These are phyloP conservation scores for Fusarium siculi DNA, from an alignment of 2,329 filamentous ascomycete genomes.

Conservation along the genomic window DNA sequence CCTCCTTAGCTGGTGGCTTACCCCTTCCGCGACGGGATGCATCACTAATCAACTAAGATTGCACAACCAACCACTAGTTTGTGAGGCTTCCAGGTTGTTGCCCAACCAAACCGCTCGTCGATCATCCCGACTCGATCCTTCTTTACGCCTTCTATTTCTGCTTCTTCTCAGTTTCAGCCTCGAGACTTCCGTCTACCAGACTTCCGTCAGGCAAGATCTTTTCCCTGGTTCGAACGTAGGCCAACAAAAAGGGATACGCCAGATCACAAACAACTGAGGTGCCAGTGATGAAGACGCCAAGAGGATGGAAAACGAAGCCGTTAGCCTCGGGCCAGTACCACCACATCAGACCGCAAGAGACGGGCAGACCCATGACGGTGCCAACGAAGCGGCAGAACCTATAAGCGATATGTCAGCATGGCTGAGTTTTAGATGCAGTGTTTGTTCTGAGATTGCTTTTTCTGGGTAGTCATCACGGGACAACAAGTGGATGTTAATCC, in stretches of 20 bases:
- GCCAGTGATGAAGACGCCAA: conserved; percentile 55
- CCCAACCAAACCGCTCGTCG: not conserved
- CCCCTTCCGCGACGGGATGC: not conserved
- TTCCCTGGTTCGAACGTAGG: conserved; percentile 53
- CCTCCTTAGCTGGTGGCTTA: not conserved
- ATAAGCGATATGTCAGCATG: conserved; percentile 24
- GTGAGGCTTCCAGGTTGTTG: not conserved
- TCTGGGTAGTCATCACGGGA: not conserved
- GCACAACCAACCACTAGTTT: not conserved
- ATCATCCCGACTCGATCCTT: not conserved
- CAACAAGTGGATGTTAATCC: not conserved
- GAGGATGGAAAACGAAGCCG: conserved; percentile 56
- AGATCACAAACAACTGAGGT: conserved; percentile 56
- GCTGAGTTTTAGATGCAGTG: not conserved
- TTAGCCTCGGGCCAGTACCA: conserved; percentile 63
- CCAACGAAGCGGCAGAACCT: conserved; percentile 59
- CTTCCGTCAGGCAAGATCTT: conserved; percentile 52
- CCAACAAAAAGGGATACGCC: conserved; percentile 57
- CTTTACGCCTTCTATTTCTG: conserved; percentile 11
- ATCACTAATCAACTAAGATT: not conserved
- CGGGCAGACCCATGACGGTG: conserved; percentile 54
- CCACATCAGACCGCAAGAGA: conserved; percentile 56
- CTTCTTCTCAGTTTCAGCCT: conserved; percentile 34
- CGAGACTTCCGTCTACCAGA: conserved; percentile 41
- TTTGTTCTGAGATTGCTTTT: conserved; percentile 1